A percentile compares a stretch with the other conserved stretches of the same genome.
These are phyloP conservation scores for Rhizoctonia solani DNA, from an alignment of 1,284 basidiomycete species.

Conservation along the genomic window DNA sequence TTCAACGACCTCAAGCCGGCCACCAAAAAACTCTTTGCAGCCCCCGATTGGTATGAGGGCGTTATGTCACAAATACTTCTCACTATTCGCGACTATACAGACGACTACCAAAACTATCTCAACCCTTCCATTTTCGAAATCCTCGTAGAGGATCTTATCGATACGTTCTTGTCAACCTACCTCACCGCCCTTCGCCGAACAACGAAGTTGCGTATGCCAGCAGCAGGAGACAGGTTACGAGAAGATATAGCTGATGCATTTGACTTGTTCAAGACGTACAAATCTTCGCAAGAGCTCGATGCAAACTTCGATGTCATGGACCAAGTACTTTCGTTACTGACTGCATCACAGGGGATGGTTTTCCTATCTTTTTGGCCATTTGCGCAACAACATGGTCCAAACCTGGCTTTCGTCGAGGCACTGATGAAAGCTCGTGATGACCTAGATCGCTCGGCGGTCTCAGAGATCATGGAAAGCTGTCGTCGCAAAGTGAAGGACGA, in stretches of 20 bases:
- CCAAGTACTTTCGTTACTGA: conserved; percentile 80
- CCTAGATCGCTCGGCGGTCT: conserved; percentile 84
- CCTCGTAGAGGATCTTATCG: conserved; percentile 90
- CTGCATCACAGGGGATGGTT: conserved; percentile 88
- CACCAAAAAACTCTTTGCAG: conserved; percentile 80
- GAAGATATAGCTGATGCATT: conserved; percentile 80
- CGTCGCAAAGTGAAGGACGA: conserved; percentile 92
- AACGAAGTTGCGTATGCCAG: conserved; percentile 86
- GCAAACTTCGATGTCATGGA: conserved; percentile 86
- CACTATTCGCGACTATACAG: conserved; percentile 95
- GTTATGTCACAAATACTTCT: conserved; percentile 85
- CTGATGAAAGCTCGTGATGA: conserved; percentile 90
- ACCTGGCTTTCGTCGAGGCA: conserved; percentile 87
- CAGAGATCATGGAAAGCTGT: conserved; percentile 92
- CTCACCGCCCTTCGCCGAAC: conserved; percentile 85
- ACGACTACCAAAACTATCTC: conserved; percentile 89
- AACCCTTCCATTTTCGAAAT: conserved; percentile 92
- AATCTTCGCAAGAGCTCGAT: conserved; percentile 80
- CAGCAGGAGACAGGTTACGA: conserved; percentile 79
- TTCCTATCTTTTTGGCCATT: conserved; percentile 96
- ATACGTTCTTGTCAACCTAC: conserved; percentile 89
- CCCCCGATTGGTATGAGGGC: conserved; percentile 85
- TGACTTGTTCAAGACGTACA: conserved; percentile 80
- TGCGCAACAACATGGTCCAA: conserved; percentile 94
- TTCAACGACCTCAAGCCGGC: conserved; percentile 94